phyloP scores from a whole-genome alignment of 73 alveolate species.

The Tetrahymena elliotti region DNA sequence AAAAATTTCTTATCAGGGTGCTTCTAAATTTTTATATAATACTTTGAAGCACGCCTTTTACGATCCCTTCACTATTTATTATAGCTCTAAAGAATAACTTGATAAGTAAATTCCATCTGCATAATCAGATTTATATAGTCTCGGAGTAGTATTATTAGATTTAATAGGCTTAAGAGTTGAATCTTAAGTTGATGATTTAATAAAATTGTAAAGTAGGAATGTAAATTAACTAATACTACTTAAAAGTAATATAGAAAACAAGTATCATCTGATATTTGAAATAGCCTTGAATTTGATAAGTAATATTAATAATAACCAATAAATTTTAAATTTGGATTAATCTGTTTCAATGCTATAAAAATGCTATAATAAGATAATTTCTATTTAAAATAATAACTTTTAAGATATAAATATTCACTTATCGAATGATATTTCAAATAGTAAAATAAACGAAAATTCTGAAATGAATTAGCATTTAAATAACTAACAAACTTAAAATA shows the following conservation, averaged over 20 bases:
- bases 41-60: background rate
- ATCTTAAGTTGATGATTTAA: background rate
- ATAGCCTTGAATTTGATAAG: background rate
- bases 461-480: too few species aligned
- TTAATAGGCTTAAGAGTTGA: background rate
- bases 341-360: background rate
- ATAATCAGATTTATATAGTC: background rate
- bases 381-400: too few species aligned
- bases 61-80: background rate
- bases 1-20: background rate
- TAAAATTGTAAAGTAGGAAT: background rate
- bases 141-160: background rate
- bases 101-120: background rate
- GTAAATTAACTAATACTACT: background rate
- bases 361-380: background rate
- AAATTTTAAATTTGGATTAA: background rate
- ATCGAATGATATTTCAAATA: too few species aligned
- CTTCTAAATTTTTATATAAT: background rate
- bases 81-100: background rate
- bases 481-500: too few species aligned
- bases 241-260: background rate
- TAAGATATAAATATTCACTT: too few species aligned
- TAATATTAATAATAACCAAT: background rate
- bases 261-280: background rate
- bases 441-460: too few species aligned